Evolutionary conservation across 805 yeast genomes (phyloP).

Genomic region (Candida yuanshanica): DNA sequence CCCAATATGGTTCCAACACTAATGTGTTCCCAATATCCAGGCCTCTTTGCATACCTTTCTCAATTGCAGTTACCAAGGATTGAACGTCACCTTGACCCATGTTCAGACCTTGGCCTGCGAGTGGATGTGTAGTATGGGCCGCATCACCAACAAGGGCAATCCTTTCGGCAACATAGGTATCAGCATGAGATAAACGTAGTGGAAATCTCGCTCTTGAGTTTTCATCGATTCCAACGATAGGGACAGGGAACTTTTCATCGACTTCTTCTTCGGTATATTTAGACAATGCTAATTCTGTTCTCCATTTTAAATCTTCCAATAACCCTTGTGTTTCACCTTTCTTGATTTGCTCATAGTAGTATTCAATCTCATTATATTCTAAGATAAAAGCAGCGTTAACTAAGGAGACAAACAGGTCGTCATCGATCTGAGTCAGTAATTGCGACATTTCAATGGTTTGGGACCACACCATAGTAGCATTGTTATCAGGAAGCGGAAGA

Average conservation of each 20-base stretch:
- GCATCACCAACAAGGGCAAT: constrained; percentile 97
- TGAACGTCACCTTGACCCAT: constrained; percentile 96
- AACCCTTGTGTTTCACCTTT: constrained; percentile 37
- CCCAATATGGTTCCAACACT: constrained; percentile 82
- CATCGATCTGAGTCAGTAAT: constrained; percentile 51
- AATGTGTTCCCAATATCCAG: constrained; percentile 80
- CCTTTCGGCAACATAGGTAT: constrained; percentile 75
- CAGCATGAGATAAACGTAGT: constrained; percentile 82
- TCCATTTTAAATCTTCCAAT: constrained; percentile 67
- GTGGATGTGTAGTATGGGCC: constrained; percentile 94
- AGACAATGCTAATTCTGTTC: constrained; percentile 41
- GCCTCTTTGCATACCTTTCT: constrained; percentile 68
- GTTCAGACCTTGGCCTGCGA: constrained; percentile 96
- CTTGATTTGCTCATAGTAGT: constrained; percentile 46
- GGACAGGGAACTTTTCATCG: constrained; percentile 63
- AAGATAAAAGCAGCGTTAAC: constrained; percentile 86
- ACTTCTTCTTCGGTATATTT: constrained; percentile 36
- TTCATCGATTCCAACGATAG: constrained; percentile 50
- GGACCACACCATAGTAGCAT: constrained; percentile 94
- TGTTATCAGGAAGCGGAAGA: constrained; percentile 78
- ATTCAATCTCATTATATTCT: constrained; percentile 69
- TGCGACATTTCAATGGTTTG: constrained; percentile 71
- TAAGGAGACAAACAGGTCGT: constrained; percentile 58
- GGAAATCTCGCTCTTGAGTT: constrained; percentile 85
- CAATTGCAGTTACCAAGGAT: constrained; percentile 61